Evolutionary conservation across 2,329 filamentous ascomycete species (phyloP).

Genomic region (Colletotrichum karsti): DNA sequence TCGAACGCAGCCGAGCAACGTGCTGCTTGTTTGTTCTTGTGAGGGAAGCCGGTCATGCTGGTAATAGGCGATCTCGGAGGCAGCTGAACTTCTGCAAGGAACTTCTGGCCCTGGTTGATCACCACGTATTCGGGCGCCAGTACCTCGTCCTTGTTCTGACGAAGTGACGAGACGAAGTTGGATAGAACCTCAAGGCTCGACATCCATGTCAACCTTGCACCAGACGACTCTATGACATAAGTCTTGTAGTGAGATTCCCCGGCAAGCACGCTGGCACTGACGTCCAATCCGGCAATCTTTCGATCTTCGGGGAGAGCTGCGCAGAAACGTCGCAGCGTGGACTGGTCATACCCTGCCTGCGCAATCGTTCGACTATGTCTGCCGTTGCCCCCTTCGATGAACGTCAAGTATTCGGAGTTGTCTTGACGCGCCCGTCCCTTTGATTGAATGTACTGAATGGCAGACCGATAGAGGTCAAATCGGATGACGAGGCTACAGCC

Average conservation of each 20-base stretch:
- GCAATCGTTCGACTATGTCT: slow-evolving; percentile 64
- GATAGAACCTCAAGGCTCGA: slow-evolving; percentile 77
- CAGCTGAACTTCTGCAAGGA: slow-evolving; percentile 80
- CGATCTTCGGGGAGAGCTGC: slow-evolving; percentile 77
- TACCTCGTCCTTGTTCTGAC: slow-evolving; percentile 47
- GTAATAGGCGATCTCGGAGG: slow-evolving; percentile 78
- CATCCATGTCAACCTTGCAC: slow-evolving; percentile 81
- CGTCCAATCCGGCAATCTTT: slow-evolving; percentile 67
- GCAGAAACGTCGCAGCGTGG: slow-evolving; percentile 79
- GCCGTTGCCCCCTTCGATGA: slow-evolving; percentile 78
- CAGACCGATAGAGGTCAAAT: slow-evolving; percentile 88
- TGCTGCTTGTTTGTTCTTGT: slow-evolving; percentile 77
- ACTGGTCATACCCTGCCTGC: slow-evolving; percentile 69
- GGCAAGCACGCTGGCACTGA: slow-evolving; percentile 62
- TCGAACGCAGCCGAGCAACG: slow-evolving; percentile 92
- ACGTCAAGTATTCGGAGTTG: slow-evolving; percentile 83
- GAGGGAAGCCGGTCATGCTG: slow-evolving; percentile 69
- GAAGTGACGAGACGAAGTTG: slow-evolving; percentile 77
- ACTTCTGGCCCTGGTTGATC: slow-evolving; percentile 63
- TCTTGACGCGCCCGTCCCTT: slow-evolving; percentile 83
- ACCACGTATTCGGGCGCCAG: slow-evolving; percentile 69
- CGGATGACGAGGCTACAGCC: slow-evolving; percentile 74
- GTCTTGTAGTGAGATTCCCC: slow-evolving; percentile 57
- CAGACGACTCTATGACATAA: slow-evolving; percentile 71
- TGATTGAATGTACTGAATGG: slow-evolving; percentile 96